A percentile compares a stretch with the other conserved stretches of the same genome.
These are phyloP conservation scores for Porcisia hertigi DNA, from an alignment of 208 protist species.

Conservation along the genomic window DNA sequence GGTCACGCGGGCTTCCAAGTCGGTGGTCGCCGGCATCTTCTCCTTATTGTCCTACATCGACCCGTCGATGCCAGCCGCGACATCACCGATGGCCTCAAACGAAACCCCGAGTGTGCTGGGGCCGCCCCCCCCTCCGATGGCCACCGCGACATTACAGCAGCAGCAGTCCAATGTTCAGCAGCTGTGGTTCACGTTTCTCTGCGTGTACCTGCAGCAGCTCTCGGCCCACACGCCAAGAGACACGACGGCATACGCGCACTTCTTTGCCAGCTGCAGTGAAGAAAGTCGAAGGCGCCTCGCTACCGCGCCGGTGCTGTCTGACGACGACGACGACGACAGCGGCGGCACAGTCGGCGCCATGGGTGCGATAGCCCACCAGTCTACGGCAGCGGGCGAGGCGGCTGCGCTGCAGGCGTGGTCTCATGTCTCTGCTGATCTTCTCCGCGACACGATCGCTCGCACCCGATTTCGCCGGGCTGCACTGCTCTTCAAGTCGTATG, in stretches of 20 bases:
- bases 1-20: constrained; percentile 16
- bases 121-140: constrained; percentile 1
- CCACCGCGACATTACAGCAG: not conserved
- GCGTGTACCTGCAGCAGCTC: constrained; percentile 76
- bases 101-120: constrained; percentile 5
- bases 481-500: constrained; percentile 69
- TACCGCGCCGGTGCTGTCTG: not conserved
- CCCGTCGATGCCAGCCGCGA: not conserved
- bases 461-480: constrained; percentile 68
- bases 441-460: constrained; percentile 54
- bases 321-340: constrained; percentile 1
- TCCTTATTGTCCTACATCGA: constrained; percentile 7
- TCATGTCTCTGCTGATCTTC: constrained; percentile 38
- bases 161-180: constrained; percentile 14
- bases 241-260: constrained; percentile 40
- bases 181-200: constrained; percentile 68
- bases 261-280: constrained; percentile 39
- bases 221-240: constrained; percentile 52
- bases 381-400: constrained; percentile 8
- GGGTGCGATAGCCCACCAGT: not conserved
- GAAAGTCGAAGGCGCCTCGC: constrained; percentile 12
- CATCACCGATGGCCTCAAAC: not conserved
- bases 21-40: constrained; percentile 27
- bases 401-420: constrained; percentile 33
- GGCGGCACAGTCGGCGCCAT: not conserved